These are phyloP conservation scores for Myrica gale DNA, from an alignment of 306 rosid genomes.

Conservation along the genomic window DNA sequence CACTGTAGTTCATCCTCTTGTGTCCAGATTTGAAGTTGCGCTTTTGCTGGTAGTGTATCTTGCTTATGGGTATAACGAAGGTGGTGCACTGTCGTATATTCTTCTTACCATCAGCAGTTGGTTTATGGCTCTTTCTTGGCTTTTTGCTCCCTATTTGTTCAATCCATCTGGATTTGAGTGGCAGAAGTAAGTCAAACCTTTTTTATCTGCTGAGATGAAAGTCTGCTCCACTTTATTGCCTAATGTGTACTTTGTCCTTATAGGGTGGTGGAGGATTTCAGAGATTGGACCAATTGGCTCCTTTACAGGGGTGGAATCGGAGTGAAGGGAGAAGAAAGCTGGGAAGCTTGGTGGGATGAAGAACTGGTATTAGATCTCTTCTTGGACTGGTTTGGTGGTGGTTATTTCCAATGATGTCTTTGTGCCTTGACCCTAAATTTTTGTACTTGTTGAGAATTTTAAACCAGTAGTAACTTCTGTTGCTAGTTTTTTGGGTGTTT, in stretches of 20 bases:
- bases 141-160: slow-evolving; percentile 92
- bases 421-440: not conserved
- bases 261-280: slow-evolving; percentile 84
- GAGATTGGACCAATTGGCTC: slow-evolving; percentile 99
- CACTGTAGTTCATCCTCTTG: slow-evolving; percentile 20
- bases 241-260: slow-evolving; percentile 21
- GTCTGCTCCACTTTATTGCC: slow-evolving; percentile 24
- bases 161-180: slow-evolving; percentile 98
- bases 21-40: slow-evolving; percentile 84
- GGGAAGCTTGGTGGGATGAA: slow-evolving; percentile 99
- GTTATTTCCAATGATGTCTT: not conserved
- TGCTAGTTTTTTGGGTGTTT: not conserved
- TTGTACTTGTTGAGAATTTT: not conserved
- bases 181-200: slow-evolving; percentile 73
- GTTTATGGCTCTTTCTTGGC: slow-evolving; percentile 99
- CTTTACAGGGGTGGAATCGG: slow-evolving; percentile 94
- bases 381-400: not conserved
- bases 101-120: slow-evolving; percentile 88
- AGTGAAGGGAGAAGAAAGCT: slow-evolving; percentile 96
- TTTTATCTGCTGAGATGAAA: not conserved
- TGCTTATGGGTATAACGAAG: slow-evolving; percentile 77
- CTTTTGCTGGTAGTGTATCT: slow-evolving; percentile 73
- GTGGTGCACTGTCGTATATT: slow-evolving; percentile 65
- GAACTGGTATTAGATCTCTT: slow-evolving; percentile 64
- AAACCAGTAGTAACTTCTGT: not conserved